A percentile compares a stretch with the other conserved stretches of the same genome.
phyloP scores from a whole-genome alignment of 2,329 filamentous ascomycete species.

The Zarea fungicola region DNA sequence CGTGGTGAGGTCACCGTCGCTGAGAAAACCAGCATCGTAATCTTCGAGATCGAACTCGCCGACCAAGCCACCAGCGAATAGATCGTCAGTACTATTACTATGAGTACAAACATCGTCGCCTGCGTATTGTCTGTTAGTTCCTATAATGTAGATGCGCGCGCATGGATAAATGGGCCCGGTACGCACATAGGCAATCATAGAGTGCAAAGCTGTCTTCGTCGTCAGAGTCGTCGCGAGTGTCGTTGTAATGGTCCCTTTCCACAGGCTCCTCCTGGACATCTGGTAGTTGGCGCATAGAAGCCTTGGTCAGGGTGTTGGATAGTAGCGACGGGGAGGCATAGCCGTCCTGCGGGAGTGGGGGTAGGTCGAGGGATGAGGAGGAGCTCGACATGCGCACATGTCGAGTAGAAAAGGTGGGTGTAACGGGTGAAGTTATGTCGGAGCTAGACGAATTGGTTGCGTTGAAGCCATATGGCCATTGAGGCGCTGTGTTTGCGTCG shows the following conservation, averaged over 20 bases:
- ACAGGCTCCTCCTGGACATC: constrained; percentile 80
- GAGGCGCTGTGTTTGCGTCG: constrained; percentile 27
- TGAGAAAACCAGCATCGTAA: constrained; percentile 63
- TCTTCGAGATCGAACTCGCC: constrained; percentile 44
- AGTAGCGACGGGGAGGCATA: constrained; percentile 44
- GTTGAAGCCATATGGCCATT: constrained; percentile 35
- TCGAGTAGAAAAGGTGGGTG: constrained; percentile 62
- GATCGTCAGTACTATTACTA: constrained; percentile 39
- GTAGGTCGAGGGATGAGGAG: constrained; percentile 68
- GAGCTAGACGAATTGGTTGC: constrained; percentile 55
- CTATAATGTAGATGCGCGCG: constrained; percentile 16
- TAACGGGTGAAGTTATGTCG: constrained; percentile 64
- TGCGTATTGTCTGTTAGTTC: constrained; percentile 28
- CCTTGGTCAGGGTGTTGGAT: constrained; percentile 29
- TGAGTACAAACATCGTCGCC: constrained; percentile 60
- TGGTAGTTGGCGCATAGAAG: constrained; percentile 63
- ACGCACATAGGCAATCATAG: constrained; percentile 72
- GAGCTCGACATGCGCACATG: constrained; percentile 68
- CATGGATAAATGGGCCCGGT: constrained; percentile 2
- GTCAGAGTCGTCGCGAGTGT: constrained; percentile 39
- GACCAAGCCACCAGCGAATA: constrained; percentile 32
- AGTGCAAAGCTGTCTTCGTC: constrained; percentile 36
- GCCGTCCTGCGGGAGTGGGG: constrained; percentile 39
- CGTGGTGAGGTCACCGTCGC: constrained; percentile 53
- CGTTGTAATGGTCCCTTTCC: constrained; percentile 59